Evolutionary conservation across 2,329 filamentous ascomycete genomes (phyloP).

Genomic region (Sporothrix curviconia): DNA sequence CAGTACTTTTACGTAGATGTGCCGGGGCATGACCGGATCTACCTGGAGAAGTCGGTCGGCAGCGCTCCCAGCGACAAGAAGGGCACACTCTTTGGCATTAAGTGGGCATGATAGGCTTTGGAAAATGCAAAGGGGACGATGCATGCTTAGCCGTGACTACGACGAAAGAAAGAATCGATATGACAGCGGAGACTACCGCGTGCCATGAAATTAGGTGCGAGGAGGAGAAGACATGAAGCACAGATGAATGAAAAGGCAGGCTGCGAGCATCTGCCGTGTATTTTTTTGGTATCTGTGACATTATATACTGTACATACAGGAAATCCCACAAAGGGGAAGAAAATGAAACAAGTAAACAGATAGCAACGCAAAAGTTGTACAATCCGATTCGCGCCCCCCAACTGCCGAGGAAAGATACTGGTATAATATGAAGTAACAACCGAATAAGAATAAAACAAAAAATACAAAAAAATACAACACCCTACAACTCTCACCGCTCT

Average conservation of each 20-base stretch:
- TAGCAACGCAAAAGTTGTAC: neutral
- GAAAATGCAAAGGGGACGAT: neutral
- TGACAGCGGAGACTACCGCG: neutral
- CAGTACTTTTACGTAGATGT: slow-evolving; percentile 75
- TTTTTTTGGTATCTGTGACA: neutral
- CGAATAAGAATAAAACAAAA: too few species aligned
- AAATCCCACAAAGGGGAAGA: neutral
- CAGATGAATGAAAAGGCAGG: too few species aligned
- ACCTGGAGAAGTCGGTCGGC: slow-evolving; percentile 50
- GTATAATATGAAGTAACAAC: too few species aligned
- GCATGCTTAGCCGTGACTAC: neutral
- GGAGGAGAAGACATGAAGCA: neutral
- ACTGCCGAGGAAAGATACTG: too few species aligned
- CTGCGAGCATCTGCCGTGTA: neutral
- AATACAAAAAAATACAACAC: too few species aligned
- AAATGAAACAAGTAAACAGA: neutral
- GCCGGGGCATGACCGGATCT: slow-evolving; percentile 59
- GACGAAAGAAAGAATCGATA: neutral
- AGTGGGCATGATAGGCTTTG: slow-evolving; percentile 38
- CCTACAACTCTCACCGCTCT: neutral
- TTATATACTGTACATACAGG: slow-evolving; percentile 4
- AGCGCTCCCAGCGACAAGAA: slow-evolving; percentile 26
- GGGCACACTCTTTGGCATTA: slow-evolving; percentile 56
- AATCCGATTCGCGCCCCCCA: too few species aligned
- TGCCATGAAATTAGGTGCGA: slow-evolving; percentile 4